Base-by-base conservation (phyloP, 2,329 filamentous ascomycete genomes). In the Trichoderma polysporum region DNA sequence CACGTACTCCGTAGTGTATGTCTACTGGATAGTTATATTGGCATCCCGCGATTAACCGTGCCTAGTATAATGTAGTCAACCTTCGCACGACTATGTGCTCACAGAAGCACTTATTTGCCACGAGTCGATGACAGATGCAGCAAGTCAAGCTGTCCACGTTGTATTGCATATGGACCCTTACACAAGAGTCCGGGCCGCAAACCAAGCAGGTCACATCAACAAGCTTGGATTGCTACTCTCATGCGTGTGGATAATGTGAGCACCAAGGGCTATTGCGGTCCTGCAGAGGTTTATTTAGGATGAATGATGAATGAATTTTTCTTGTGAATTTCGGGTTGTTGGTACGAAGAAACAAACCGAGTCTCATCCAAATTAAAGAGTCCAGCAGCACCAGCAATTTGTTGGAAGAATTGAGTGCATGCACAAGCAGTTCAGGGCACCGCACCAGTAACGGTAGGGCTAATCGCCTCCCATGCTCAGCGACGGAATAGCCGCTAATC, bases 121-220 rank as follows among this genome's bases (percentile, higher is more conserved):
- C 49, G 13, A 35, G 37, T 41, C 31, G 27, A 45, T 3, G 41
- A 54, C 60, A n/a, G 49, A 64, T 64, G 2, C 50, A 64, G 61
- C 61, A 54, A 63, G 37, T 56, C 61, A 45, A 37, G 15, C 15
- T 35, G 50, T 56, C 50, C 47, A 56, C 37, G 61, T 64, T 45
- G 61, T 64, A 64, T 35, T 31, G 61, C 50, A 64, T 33, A 64
- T 19, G 61, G 61, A 12, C 50, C 57, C 41, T 60, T 10, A 17
- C 39, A 60, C 41, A 33, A 49, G 41, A 25, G n/a, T 17, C 17
- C n/a, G 50, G 9, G 50, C 57, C 8, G 15, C 31, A 13, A 35
- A 50, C 41, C 22, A 50, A 35, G 50, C 50, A 64, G 33, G 61
- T 53, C 49, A 19, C 49, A 45, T 41, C 31, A 31, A 25, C 37